Evolutionary conservation across 257 asterid species (phyloP), one percentile per base, ranked within the genome.

Genomic region (Fraxinus pennsylvanica): DNA sequence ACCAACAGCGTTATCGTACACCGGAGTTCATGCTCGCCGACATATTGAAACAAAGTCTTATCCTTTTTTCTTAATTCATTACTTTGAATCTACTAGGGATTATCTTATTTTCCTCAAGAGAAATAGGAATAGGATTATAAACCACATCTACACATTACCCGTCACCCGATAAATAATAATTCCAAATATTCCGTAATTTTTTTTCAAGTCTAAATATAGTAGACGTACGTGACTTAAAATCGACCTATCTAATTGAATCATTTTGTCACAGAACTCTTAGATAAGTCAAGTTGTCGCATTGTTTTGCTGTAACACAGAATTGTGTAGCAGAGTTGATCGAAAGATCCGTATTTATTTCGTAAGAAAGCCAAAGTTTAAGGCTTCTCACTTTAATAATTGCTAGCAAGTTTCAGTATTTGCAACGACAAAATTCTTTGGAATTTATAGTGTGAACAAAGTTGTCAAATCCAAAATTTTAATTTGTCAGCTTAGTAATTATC

Each of bases 361-460:
- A 41, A 41, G 47, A 41, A 41, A 41, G 47, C 47, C 61, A 50
- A 50, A 13, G 21, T 50, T 50, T 50, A 2, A 50, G 61, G 61
- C 7, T 50, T 50, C 61, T 52, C 9, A 52, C 63, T 19, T 52
- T 52, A 52, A 52, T 52, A 52, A 61, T 61, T 61, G 32, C 33
- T 22, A 21, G 68, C 9, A 61, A 22, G 25, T 19, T 22, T 9
- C 22, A 61, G 30, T 25, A 4, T 52, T 52, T 9, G 68, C 15
- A 75, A 74, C 39, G 61, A 75, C 9, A 19, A 27, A 38, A 67
- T 29, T 27, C 7, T 17, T 65, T 43, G 29, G 33, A 75, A 61
- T 59, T 57, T 73, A 50, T 52, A 0, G 76, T 43, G 5, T 9
- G 71, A 78, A 72, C 75, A 68, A 76, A 76, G 68, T 68, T 19